phyloP scores from a whole-genome alignment of 1,139 yeast species.

The Candida dubliniensis region DNA sequence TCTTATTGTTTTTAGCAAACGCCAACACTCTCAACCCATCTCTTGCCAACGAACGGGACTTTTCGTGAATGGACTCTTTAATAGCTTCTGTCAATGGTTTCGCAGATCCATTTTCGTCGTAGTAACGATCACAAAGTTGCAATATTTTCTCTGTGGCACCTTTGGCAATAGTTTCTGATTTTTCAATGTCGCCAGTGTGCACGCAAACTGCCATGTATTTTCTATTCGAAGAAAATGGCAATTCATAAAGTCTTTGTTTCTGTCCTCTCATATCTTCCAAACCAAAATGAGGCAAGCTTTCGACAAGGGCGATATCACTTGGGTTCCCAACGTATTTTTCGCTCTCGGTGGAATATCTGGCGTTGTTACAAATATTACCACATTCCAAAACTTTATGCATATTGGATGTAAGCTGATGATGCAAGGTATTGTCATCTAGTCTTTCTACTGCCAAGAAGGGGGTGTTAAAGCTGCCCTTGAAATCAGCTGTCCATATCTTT shows the following conservation, averaged over 20 bases:
- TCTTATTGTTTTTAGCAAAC: constrained; percentile 57
- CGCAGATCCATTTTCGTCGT: constrained; percentile 56
- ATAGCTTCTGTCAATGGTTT: constrained; percentile 54
- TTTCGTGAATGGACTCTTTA: constrained; percentile 45
- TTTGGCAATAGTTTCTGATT: constrained; percentile 67
- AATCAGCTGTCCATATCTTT: constrained; percentile 77
- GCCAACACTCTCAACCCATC: constrained; percentile 89
- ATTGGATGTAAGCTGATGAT: constrained; percentile 51
- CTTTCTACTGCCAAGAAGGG: constrained; percentile 53
- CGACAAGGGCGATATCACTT: constrained; percentile 87
- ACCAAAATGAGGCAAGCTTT: constrained; percentile 68
- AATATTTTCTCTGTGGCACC: constrained; percentile 88
- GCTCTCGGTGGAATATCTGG: constrained; percentile 66
- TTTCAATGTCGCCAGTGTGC: constrained; percentile 57
- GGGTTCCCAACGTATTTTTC: constrained; percentile 86
- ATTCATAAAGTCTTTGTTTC: constrained; percentile 60
- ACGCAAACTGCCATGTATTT: constrained; percentile 85
- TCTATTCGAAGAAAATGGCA: constrained; percentile 81
- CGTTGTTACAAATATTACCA: constrained; percentile 82
- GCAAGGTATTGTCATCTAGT: constrained; percentile 38
- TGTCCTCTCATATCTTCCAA: constrained; percentile 67
- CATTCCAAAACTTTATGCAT: constrained; percentile 57
- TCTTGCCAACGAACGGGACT: constrained; percentile 65
- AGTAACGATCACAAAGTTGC: constrained; percentile 58
- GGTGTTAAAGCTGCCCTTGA: constrained; percentile 51